Evolutionary conservation across 2,329 filamentous ascomycete genomes (phyloP), one percentile per base, ranked within the genome.

Genomic region (Amauroascus niger): DNA sequence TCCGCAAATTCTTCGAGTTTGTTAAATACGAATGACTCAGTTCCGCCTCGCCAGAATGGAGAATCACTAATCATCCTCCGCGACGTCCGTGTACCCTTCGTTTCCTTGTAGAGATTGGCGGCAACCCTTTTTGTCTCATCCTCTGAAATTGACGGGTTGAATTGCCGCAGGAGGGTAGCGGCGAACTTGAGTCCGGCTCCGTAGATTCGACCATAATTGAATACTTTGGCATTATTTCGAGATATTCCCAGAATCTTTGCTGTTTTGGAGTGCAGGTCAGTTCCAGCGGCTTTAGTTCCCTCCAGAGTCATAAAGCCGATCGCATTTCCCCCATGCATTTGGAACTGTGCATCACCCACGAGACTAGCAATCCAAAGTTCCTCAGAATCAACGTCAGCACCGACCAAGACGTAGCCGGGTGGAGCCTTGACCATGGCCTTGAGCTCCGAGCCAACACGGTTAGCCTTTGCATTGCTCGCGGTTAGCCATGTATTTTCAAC

Each of bases 251-350:
- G 71, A 54, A 98, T 98, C 5, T 79, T 78, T 1, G 93, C 94
- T 26, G 93, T 98, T 30, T 91, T 87, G 6, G 90, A 96, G 70
- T 98, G 91, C 53, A 97, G 73, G 68, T 98, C 91, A 0, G 91
- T 98, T 3, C 91, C 91, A 2, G 87, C 88, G 5, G 88, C 84
- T 71, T 98, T 97, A 48, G 88, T 93, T 13, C 93, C 91, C 72
- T 98, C 94, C 1, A 98, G 76, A 0, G 93, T 98, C 94, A 98
- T 98, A 74, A 98, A 98, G 0, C 94, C 93, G 55, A 98, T 87
- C 1, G 94, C 93, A 65, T 96, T 97, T 51, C 93, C 94, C 40
- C 93, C 94, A 61, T 98, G 93, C 1, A 98, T 76, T 64, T 88
- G 86, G 73, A 98, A 98, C 22, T 90, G 89, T 2, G 93, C 88